Evolutionary conservation across 805 yeast genomes (phyloP), one percentile per base, ranked within the genome.

Genomic region (Suhomyces tanzawaensis): DNA sequence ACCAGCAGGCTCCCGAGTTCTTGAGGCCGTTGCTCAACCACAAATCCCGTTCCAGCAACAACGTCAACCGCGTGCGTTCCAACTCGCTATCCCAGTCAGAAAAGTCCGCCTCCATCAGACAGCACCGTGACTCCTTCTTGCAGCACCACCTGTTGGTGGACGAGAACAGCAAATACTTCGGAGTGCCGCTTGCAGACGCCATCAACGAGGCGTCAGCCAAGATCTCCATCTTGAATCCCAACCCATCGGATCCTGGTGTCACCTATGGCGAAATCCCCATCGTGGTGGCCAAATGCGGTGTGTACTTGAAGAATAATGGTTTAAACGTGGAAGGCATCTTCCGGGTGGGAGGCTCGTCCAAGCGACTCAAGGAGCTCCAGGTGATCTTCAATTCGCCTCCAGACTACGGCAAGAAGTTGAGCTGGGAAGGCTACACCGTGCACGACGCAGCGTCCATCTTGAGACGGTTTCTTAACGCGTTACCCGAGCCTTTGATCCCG

Each of bases 381-480:
- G 73, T 77, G 26, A 71, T 82, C 11, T 93, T 93, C 66, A 86
- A 90, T 39, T 65, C 85, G 2, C 88, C 96, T 2, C 98, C 99
- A 0, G 80, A 79, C 42, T 93, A 84, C 57, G 99, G 99, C 13
- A 77, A 88, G 35, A 84, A 83, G 48, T 73, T 90, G 31, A 77
- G 76, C 48, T 93, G 98, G 99, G 89, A 86, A 34, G 91, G 95
- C 0, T 93, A 79, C 63, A 87, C 89, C 1, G 97, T 91, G 9
- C 99, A 93, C 64, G 99, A 93, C 61, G 97, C 96, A 1, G 95
- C 98, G 2, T 85, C 93, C 14, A 71, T 93, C 16, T 74, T 93
- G 41, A 75, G 98, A 57, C 71, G 99, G 40, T 93, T 77, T 58
- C 71, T 93, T 45, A 88, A 89, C 54, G 81, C 88, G 31, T 72